Evolutionary conservation across 306 rosid genomes (phyloP).

Genomic region (Heteromeles arbutifolia): DNA sequence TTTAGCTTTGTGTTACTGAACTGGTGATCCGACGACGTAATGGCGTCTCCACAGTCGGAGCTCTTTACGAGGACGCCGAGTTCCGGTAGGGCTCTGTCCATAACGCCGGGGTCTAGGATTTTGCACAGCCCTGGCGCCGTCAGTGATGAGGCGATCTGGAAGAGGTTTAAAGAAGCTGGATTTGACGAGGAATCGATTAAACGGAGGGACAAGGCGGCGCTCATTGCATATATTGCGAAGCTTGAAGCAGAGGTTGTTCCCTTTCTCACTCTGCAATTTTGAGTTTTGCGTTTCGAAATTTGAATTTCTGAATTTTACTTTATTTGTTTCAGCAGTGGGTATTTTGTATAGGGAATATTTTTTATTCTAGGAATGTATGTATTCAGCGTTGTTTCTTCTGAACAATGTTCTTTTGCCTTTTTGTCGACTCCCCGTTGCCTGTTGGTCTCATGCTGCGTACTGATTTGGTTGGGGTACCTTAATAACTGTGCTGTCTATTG

Average conservation of each 20-base stretch:
- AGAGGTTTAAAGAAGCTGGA: conserved; percentile 72
- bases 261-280: neutral
- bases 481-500: neutral
- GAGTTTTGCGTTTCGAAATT: neutral
- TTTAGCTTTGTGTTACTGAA: conserved; percentile 6
- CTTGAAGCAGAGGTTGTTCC: conserved; percentile 76
- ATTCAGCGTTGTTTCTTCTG: neutral
- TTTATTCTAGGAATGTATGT: neutral
- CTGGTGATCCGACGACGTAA: conserved; percentile 21
- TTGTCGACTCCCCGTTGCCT: neutral
- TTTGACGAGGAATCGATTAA: conserved; percentile 80
- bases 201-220: conserved; percentile 85
- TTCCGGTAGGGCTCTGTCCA: conserved; percentile 46
- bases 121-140: conserved; percentile 49
- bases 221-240: conserved; percentile 76
- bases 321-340: neutral
- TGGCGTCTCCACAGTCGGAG: conserved; percentile 57
- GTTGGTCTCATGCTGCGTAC: neutral
- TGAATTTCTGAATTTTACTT: neutral
- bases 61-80: conserved; percentile 18
- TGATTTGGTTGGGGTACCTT: neutral
- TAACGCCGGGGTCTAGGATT: conserved; percentile 83
- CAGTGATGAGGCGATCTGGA: conserved; percentile 78
- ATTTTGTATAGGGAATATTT: neutral
- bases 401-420: neutral